Evolutionary conservation across 805 yeast species (phyloP), one percentile per base, ranked within the genome.

Genomic region (Kodamaea hsintzibuensis): DNA sequence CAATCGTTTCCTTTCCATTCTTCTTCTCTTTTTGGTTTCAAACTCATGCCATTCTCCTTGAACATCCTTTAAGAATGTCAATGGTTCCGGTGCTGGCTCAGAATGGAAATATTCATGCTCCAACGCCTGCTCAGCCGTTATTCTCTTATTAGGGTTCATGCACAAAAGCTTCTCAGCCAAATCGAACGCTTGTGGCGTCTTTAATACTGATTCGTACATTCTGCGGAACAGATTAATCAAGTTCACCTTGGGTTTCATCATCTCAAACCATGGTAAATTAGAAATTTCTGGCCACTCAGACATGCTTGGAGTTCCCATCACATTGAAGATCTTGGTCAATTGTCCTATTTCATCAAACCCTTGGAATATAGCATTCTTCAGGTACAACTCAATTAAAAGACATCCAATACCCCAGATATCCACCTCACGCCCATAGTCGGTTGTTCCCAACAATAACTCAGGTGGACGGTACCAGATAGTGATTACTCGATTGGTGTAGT

Each of bases 331-430:
- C 33, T 86, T 82, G 60, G 82, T 78, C 27, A 95, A 68, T 67
- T 93, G 98, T 50, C 89, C 86, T 40, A 95, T 79, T 64, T 95
- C 99, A 68, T 95, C 96, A 18, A 80, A 78, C 1, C 97, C 98
- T 68, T 87, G 96, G 67, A 95, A 95, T 1, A 87, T 74, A 0
- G 98, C 96, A 33, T 73, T 72, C 58, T 85, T 82, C 1, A 86
- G 81, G 64, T 89, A 91, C 39, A 95, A 69, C 67, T 95, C 98
- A 25, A 91, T 80, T 55, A 95, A 73, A 22, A 95, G 75, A 72
- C 98, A 95, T 2, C 99, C 99, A 56, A 91, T 85, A 0, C 98
- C 97, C 99, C 99, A 95, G 60, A 91, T 85, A 66, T 95, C 99
- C 8, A 95, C 95, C 62, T 89, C 97, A 42, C 91, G 73, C 0